A percentile compares a stretch with the other conserved stretches of the same genome.
Conservation (phyloP, 2,329 filamentous ascomycete species). For the Alternaria sp. region DNA sequence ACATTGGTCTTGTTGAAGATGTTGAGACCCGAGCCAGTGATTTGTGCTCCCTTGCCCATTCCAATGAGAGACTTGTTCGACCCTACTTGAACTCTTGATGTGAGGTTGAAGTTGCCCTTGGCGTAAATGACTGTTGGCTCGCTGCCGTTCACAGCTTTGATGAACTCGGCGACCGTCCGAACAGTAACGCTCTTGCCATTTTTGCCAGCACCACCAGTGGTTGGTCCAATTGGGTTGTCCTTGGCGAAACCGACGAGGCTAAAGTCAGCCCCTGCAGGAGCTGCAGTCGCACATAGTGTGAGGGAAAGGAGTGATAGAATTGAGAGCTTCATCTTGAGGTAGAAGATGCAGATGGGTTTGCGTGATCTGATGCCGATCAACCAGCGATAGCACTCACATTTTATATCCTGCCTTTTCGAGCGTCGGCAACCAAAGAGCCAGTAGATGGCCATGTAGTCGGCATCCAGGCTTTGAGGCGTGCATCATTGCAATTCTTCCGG, state of each 20-base stretch:
- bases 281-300: constrained; percentile 22
- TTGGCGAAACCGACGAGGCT: constrained; percentile 41
- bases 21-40: constrained; percentile 57
- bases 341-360: neutral
- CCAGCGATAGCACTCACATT: neutral
- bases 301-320: constrained; percentile 25
- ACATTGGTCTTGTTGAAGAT: constrained; percentile 63
- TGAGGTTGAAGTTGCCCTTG: constrained; percentile 52
- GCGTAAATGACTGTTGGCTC: constrained; percentile 51
- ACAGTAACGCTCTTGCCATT: constrained; percentile 38
- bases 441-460: neutral
- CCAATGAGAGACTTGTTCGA: constrained; percentile 53
- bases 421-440: neutral
- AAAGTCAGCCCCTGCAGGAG: constrained; percentile 30
- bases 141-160: constrained; percentile 34
- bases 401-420: neutral
- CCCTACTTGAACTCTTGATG: constrained; percentile 52
- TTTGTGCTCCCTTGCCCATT: constrained; percentile 50
- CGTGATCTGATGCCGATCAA: neutral
- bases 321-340: constrained; percentile 36
- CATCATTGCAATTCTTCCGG: constrained; percentile 19
- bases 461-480: neutral
- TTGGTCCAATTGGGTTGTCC: constrained; percentile 43
- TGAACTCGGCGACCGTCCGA: constrained; percentile 31
- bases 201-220: constrained; percentile 40